Base-by-base conservation (phyloP, 345 rosid genomes). In the Eucalyptus rudis region DNA sequence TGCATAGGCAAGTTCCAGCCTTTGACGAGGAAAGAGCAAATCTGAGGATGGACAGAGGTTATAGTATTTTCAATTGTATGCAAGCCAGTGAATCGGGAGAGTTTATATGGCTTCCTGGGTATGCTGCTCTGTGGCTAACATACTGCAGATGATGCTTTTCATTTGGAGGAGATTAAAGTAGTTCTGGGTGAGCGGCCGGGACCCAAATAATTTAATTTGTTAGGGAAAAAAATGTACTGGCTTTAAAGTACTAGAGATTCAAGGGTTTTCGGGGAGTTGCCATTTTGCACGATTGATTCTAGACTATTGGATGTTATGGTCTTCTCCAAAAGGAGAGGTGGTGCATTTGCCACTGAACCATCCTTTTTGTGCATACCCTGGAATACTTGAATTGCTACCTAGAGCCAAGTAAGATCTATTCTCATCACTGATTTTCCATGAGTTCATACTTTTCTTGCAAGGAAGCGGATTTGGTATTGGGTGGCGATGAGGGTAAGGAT, bases 381-480 rank as follows among this genome's bases (percentile, higher is more conserved):
- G 24, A 71, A 71, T 33, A 33, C 81, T 33, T 17, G 25, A 71
- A 71, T 71, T 71, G 44, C 13, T 71, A 71, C 25, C 25, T 33
- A 7, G 40, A 71, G 44, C 44, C 81, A 71, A 71, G 54, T 44
- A 40, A 76, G 43, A 76, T 76, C 27, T 29, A 76, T 76, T 76
- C 58, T 88, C 86, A 88, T 50, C 88, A 59, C 51, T 62, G 80
- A 49, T 89, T 85, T 76, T 11, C 47, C 83, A 76, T 36, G 31
- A 76, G 25, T 54, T 59, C 33, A 49, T 86, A 20, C 90, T 43
- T 87, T 86, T 87, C 59, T 86, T 43, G 68, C 36, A 93, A 98
- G 99, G 97, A 95, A 89, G 98, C 96, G 4, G 98, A 97, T 93
- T 92, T 98, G 97, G 97, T 97, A 90, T 89, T 98, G 97, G 99